Evolutionary conservation across 441 rosid species (phyloP), one percentile per base, ranked within the genome.

Genomic region (Heliophila coronopifolia): DNA sequence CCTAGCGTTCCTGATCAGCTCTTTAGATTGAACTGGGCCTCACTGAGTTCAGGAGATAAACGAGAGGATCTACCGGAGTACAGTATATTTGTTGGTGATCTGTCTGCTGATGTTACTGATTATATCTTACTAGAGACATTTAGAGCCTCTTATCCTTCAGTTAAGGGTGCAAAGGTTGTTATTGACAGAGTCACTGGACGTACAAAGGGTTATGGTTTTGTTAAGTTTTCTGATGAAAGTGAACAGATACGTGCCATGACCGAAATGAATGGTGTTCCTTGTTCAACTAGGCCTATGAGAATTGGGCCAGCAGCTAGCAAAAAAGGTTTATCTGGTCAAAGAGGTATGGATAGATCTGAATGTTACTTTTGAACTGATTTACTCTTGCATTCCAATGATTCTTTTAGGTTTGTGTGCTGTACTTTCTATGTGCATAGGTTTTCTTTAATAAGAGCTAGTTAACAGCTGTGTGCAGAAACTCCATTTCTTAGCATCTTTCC

Each of bases 151-250:
- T 86, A 90, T 49, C 45, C 77, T 7, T 79, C 98, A 3, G 78
- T 86, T 25, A 90, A 84, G 55, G 87, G 98, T 66, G 96, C 96
- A 6, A 91, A 86, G 72, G 86, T 86, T 56, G 96, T 91, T 19
- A 84, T 77, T 26, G 98, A 91, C 60, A 82, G 96, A 76, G 58
- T 59, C 11, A 86, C 94, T 22, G 98, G 90, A 24, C 86, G 87
- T 32, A 73, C 98, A 1, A 91, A 91, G 66, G 98, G 96, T 9
- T 91, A 87, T 64, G 98, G 96, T 22, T 91, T 91, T 75, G 93
- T 91, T 51, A 84, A 74, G 66, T 87, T 91, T 71, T 77, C 73
- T 15, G 90, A 91, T 61, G 94, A 86, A 56, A 75, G 32, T 52
- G 98, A 91, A 23, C 94, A 84, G 59, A 14, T 68, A 5, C 92